Conservation (phyloP, 106 monocot species). For the Allium fistulosum region DNA sequence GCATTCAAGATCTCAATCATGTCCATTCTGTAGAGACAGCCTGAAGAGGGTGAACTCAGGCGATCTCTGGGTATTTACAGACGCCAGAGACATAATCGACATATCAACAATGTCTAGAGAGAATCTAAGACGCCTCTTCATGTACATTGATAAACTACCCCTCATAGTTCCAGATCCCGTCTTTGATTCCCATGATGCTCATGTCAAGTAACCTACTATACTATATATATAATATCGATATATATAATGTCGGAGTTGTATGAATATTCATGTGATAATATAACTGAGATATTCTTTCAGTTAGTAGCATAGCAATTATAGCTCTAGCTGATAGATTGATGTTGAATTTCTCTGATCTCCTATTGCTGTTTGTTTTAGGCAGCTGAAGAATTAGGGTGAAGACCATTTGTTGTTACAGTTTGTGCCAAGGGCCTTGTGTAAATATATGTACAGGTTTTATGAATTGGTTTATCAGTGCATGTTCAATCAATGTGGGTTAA, state of each 20-base stretch:
- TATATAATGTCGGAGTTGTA: not conserved
- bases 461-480: not conserved
- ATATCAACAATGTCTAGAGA: constrained; percentile 56
- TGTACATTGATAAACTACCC: constrained; percentile 88
- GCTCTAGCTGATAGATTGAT: constrained; percentile 6
- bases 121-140: constrained; percentile 71
- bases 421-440: not conserved
- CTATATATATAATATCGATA: too few relatives aligned
- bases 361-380: constrained; percentile 1
- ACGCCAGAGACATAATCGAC: constrained; percentile 62
- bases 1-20: constrained; percentile 77
- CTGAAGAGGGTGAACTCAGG: constrained; percentile 65
- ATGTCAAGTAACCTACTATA: constrained; percentile 29
- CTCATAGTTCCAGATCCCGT: constrained; percentile 54
- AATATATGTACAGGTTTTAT: constrained; percentile 1
- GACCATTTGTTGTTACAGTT: not conserved
- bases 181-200: constrained; percentile 71
- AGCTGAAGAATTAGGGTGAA: not conserved
- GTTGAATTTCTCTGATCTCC: not conserved
- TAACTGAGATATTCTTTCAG: not conserved
- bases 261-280: not conserved
- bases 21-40: constrained; percentile 90
- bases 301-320: not conserved
- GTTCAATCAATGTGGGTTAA: too few relatives aligned
- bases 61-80: constrained; percentile 76